phyloP scores from a whole-genome alignment of 805 yeast species.

The Starmerella stellata region DNA sequence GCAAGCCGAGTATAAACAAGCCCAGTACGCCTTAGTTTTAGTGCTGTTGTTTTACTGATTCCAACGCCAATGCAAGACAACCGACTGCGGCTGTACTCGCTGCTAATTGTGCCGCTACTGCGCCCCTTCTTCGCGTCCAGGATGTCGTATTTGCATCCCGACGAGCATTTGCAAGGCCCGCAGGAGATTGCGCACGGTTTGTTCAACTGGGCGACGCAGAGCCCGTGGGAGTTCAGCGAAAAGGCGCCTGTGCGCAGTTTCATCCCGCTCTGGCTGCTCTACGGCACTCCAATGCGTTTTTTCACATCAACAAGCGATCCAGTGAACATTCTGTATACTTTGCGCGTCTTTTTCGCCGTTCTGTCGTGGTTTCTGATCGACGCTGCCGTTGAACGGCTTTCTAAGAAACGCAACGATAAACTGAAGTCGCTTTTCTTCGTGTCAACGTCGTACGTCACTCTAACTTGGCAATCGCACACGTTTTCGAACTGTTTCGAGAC shows the following conservation, averaged over 20 bases:
- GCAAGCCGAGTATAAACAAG: no score
- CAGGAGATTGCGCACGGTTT: slow-evolving; percentile 41
- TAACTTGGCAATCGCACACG: slow-evolving; percentile 68
- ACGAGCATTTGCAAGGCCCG: slow-evolving; percentile 87
- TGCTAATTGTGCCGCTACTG: slow-evolving; percentile 26
- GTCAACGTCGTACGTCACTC: slow-evolving; percentile 48
- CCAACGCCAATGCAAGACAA: no score
- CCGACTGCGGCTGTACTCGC: no score
- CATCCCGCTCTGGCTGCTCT: slow-evolving; percentile 45
- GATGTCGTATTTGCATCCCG: slow-evolving; percentile 87
- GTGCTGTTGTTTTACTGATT: no score
- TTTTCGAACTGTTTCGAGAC: slow-evolving; percentile 75
- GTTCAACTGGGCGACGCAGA: slow-evolving; percentile 29
- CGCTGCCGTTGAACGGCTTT: slow-evolving; percentile 31
- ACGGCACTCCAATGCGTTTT: slow-evolving; percentile 43
- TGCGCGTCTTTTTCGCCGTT: slow-evolving; percentile 32
- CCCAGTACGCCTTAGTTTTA: no score
- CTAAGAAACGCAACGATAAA: slow-evolving; percentile 34
- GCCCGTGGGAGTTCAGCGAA: slow-evolving; percentile 70
- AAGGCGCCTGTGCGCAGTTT: slow-evolving; percentile 50
- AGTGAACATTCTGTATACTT: slow-evolving; percentile 32
- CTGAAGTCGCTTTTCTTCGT: slow-evolving; percentile 26
- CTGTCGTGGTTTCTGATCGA: slow-evolving; percentile 25
- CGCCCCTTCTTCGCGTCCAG: slow-evolving; percentile 43
- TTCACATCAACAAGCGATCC: slow-evolving; percentile 29